Evolutionary conservation across 2,329 filamentous ascomycete genomes (phyloP), one percentile per base, ranked within the genome.

Genomic region (Talaromyces rugulosus): DNA sequence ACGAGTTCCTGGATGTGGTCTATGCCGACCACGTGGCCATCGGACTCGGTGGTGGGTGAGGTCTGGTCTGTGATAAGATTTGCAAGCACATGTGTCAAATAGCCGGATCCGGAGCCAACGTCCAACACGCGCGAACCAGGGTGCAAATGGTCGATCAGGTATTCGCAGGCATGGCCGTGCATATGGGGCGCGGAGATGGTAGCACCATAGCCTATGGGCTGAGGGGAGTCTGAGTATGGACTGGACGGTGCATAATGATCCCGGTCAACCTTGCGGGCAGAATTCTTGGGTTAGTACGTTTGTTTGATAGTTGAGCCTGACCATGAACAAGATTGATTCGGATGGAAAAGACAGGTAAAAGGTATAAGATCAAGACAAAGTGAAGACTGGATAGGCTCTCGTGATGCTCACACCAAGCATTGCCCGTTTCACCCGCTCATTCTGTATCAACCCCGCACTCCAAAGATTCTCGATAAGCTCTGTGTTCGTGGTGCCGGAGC

Each of bases 31-130:
- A 93, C 87, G 50, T 75, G 75, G 12, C 81, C 81, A 7, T 73
- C 70, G 0, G 80, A 72, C 4, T 66, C 67, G 7, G 60, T 56
- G 6, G 61, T 58, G 6, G 63, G 58, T 2, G 68, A 65, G 7
- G 70, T 67, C 3, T 65, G 42, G 28, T 70, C 65, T 63, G 70
- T 71, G 1, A 89, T 88, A 0, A 96, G 81, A 72, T 94, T 90
- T 0, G 92, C 93, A 7, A 98, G 77, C 0, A 97, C 87, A 69
- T 96, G 92, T 5, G 92, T 96, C 12, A 99, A 80, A 72, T 97
- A 98, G 0, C 90, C 90, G 2, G 85, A 89, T 0, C 90, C 90
- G 54, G 85, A 89, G 2, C 90, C 90, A 63, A 94, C 83, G 69
- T 94, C 90, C 2, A 94, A 81, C 1, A 91, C 81, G 66, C 89